These are phyloP conservation scores for Poronia punctata DNA, from an alignment of 495 filamentous ascomycete species.

Conservation along the genomic window DNA sequence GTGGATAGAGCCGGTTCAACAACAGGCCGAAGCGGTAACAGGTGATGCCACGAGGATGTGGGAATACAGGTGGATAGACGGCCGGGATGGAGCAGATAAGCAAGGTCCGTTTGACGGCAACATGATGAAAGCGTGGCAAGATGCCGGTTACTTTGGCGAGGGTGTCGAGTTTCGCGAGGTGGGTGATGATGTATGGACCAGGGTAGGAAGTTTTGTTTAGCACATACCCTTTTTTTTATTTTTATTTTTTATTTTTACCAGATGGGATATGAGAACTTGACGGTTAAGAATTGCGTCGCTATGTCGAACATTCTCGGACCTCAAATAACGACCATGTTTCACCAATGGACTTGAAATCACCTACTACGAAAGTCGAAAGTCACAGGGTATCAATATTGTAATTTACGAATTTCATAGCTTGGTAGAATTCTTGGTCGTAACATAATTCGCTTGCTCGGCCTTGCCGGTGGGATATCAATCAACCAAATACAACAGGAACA, in stretches of 20 bases:
- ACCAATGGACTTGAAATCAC: no score
- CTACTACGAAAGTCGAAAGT: no score
- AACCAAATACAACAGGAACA: slow-evolving; percentile 16
- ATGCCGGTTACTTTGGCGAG: slow-evolving; percentile 89
- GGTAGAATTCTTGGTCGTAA: slow-evolving; percentile 1
- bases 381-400: no score
- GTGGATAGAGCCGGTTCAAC: slow-evolving; percentile 62
- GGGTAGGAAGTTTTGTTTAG: slow-evolving; percentile 50
- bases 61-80: slow-evolving; percentile 90
- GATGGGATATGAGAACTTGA: no score
- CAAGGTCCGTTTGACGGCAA: slow-evolving; percentile 81
- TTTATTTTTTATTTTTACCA: no score
- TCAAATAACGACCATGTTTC: no score
- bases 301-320: no score
- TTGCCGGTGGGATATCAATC: slow-evolving; percentile 30
- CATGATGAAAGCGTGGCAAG: slow-evolving; percentile 83
- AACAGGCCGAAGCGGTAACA: slow-evolving; percentile 12
- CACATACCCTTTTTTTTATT: no score
- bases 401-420: no score
- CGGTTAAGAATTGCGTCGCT: no score
- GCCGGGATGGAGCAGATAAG: slow-evolving; percentile 66
- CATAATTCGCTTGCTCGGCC: slow-evolving; percentile 21
- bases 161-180: slow-evolving; percentile 78
- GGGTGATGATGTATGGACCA: slow-evolving; percentile 57
- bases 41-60: slow-evolving; percentile 50